These are phyloP conservation scores for Microdochium nivale DNA, from an alignment of 2,329 filamentous ascomycete genomes.

Conservation along the genomic window DNA sequence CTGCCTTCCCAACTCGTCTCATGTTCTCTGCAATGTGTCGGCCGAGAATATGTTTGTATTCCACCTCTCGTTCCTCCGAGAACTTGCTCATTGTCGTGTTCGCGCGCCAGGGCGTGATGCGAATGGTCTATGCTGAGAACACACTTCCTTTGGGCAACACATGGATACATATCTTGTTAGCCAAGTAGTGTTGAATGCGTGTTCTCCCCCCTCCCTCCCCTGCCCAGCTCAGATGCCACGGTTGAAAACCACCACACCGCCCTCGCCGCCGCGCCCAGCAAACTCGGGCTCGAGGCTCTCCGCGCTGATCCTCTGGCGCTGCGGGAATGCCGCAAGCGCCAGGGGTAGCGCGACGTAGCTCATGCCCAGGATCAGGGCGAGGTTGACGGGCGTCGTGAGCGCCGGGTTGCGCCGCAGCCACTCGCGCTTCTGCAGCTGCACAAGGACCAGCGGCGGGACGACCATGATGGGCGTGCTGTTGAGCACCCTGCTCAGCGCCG, in stretches of 20 bases:
- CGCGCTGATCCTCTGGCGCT: constrained; percentile 74
- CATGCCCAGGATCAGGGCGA: constrained; percentile 78
- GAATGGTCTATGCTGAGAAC: too few species aligned
- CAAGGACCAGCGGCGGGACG: constrained; percentile 76
- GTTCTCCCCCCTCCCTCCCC: not conserved
- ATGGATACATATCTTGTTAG: too few species aligned
- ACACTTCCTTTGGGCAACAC: too few species aligned
- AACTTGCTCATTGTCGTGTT: too few species aligned
- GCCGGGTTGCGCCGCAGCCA: constrained; percentile 75
- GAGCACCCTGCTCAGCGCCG: constrained; percentile 80
- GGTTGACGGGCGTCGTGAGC: constrained; percentile 72
- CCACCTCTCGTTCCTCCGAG: too few species aligned
- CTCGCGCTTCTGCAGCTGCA: constrained; percentile 72
- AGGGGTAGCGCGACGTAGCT: constrained; percentile 84
- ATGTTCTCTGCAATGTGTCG: too few species aligned
- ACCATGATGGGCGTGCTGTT: constrained; percentile 98
- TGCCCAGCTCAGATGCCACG: constrained; percentile 62
- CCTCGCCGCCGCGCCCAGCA: constrained; percentile 67
- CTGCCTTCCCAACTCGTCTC: too few species aligned
- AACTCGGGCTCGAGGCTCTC: constrained; percentile 79
- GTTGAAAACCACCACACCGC: constrained; percentile 90
- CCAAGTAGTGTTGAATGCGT: too few species aligned
- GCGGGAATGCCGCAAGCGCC: constrained; percentile 85
- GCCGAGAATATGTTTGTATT: too few species aligned
- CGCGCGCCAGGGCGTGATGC: too few species aligned